Base-by-base conservation (phyloP, 2,329 filamentous ascomycete genomes). In the Penicillium sp. region DNA sequence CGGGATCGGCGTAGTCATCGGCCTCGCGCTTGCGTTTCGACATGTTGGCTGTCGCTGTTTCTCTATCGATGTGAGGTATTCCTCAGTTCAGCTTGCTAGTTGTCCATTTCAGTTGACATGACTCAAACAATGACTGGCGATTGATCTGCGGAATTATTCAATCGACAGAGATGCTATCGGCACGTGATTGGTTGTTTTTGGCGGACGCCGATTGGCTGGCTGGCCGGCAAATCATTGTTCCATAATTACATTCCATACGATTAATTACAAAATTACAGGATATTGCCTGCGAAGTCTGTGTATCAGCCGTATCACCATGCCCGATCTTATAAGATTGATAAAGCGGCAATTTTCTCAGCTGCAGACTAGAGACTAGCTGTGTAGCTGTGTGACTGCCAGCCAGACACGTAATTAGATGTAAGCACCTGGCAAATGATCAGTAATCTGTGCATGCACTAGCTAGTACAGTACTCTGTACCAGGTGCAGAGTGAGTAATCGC, bases 1-100 rank as follows among this genome's bases (percentile, higher is more conserved):
- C 63, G 0, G 63, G 60, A 24, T 63, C 61, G 16, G 65, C 68
- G 33, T 55, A 59, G 28, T 68, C 62, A 47, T 67, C 64, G 18
- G 59, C 59, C 8, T 58, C 58, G 55, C 67, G 68, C 64, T 73
- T 74, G 60, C 71, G 66, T 59, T 74, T 74, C 35, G 61, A 66
- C 38, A 47, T 47, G 38, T 33, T 38, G 21, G 12, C 42, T 23
- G 16, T 18, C 20, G 26, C 3, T 16, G 3, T 8, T 43, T 11
- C 2, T 35, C 4, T 35, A 3, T 35, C 30, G 6, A 35, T 35
- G 14, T 12, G n/a, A 21, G 14, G 18, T 20, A 11, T 43, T 18
- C 9, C 11, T 20, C 18, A 12, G 14, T 7, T 43, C 11, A 21
- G 20, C n/a, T 12, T 5, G 40, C 20, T 43, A 43, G 8, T 21